phyloP scores from a whole-genome alignment of 2,329 filamentous ascomycete genomes.

The Aschersonia sp. region DNA sequence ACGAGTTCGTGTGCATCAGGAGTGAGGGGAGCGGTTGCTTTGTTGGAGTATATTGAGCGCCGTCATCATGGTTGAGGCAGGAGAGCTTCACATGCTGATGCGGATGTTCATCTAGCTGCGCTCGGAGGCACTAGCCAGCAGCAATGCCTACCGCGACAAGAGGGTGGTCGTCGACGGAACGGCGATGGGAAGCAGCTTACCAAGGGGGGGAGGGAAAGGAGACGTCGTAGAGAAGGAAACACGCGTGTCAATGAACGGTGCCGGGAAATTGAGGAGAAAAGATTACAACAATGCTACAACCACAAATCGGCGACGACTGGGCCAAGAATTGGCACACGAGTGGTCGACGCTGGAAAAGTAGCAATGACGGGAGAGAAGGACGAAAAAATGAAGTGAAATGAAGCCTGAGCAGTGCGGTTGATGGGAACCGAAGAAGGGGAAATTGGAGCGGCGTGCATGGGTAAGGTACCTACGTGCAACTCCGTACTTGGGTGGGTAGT shows the following conservation, averaged over 20 bases:
- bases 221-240: conserved; percentile 7
- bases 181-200: conserved; percentile 1
- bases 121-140: neutral
- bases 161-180: neutral
- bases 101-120: neutral
- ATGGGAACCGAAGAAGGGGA: conserved; percentile 10
- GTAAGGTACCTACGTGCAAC: too few species aligned
- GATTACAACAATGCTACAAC: conserved; percentile 11
- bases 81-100: neutral
- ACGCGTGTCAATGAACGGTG: conserved; percentile 19
- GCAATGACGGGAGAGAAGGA: conserved; percentile 18
- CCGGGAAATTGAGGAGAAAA: conserved; percentile 12
- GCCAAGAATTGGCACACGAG: conserved; percentile 4
- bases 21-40: neutral
- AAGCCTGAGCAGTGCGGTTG: conserved; percentile 2
- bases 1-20: neutral
- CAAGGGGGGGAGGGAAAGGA: conserved; percentile 8
- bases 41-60: too few species aligned
- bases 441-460: conserved; percentile 9
- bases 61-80: neutral
- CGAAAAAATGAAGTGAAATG: conserved; percentile 8
- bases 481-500: too few species aligned
- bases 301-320: conserved; percentile 6
- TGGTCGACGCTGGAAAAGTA: conserved; percentile 16
- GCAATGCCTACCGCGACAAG: neutral